Base-by-base conservation (phyloP, 192 early-diverging fungal genomes). In the Coemansia sp. region DNA sequence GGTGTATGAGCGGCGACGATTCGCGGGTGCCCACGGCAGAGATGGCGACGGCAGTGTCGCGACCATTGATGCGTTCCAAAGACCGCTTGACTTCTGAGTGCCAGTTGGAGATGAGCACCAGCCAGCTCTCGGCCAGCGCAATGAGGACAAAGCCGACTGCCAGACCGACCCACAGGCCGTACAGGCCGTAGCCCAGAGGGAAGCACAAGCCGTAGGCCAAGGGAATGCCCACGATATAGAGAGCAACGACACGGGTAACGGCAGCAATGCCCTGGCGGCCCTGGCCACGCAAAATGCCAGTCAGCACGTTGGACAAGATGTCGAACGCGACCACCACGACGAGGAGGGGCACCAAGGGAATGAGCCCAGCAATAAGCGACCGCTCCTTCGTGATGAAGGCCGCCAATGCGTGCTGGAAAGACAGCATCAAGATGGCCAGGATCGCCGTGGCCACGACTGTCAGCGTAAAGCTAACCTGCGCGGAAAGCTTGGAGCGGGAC, bases 121-220 rank as follows among this genome's bases (percentile, higher is more conserved):
- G 41, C 51, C 52, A 72, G 4, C 38, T 37, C 28, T 72, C 68
- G 5, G 68, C 53, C 5, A 28, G 29, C 4, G 52, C 27, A 17
- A 64, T 64, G 9, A 38, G 22, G 2, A 54, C 57, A 45, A 72
- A 72, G 0, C 68, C 68, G 4, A 39, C 39, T 2, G 56, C 51
- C 32, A 85, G 40, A 5, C 82, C 79, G 0, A 54, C 38, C 86
- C 86, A 89, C 19, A 89, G 56, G 3, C 86, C 86, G 20, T 69
- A 65, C 18, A 88, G 61, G 0, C 80, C 84, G 63, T 65, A 55
- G 7, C 49, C 50, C 11, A 72, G 35, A 18, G 63, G 44, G 63
- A 89, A 80, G 9, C 74, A 65, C 18, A 78, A 45, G 20, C 50
- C 54, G 13, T 72, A 68, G 0, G 78, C 76, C 41, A 82, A 40